Evolutionary conservation across 495 filamentous ascomycete species (phyloP), one percentile per base, ranked within the genome.

Genomic region (Bacidia rubella): DNA sequence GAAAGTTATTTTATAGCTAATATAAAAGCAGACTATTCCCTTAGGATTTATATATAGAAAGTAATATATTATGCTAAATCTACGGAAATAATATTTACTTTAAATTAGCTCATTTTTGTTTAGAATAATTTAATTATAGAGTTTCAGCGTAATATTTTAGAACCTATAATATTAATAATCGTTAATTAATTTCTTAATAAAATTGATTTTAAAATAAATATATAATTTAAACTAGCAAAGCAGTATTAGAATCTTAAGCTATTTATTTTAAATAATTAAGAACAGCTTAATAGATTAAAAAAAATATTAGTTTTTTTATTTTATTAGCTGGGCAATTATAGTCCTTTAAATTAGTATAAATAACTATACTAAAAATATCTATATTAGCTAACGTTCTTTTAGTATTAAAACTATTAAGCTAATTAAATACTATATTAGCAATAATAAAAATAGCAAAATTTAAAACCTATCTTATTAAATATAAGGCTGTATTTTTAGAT

Each of bases 101-200:
- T n/a, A 12, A 26, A 38, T n/a, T 43, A 38, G 20, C 20, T 26
- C 11, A n/a, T 15, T n/a, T 17, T 51, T 15, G 40, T 17, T 21
- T 39, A 35, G 11, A 51, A 40, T 38, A 38, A 21, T 40, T 11
- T 39, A 26, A 19, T 17, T 51, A 15, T 29, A 11, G 40, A 19
- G 20, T 39, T 27, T 23, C 11, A 38, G 43, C 19, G 19, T 51
- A 15, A 51, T 39, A 39, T 39, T 51, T 9, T 7, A 9, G 17
- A 19, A 44, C 19, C 9, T 9, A 44, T 44, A 44, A 9, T 44
- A 19, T 44, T 51, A 24, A 40, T 40, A 54, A 57, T 52, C 23
- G 27, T 44, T 32, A 55, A 25, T 54, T 41, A 35, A 54, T 17
- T 24, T 21, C 39, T 50, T 49, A 25, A 47, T 44, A 35, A 35